Base-by-base conservation (phyloP, 2,329 filamentous ascomycete genomes). In the Thermoascus crustaceus region DNA sequence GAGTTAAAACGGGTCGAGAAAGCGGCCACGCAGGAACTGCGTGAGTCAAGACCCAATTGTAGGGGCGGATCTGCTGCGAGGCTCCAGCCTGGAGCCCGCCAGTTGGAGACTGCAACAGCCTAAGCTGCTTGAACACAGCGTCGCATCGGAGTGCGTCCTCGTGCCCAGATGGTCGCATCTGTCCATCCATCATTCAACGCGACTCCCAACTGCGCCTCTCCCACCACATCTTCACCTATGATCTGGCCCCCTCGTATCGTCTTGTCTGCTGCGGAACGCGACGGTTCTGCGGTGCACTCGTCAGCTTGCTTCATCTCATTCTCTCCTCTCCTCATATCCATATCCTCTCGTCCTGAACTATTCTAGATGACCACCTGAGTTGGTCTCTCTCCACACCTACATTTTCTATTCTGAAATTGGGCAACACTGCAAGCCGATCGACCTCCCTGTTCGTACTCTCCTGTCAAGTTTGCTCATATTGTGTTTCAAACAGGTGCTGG, bases 141-240 rank as follows among this genome's bases (percentile, higher is more conserved):
- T 45, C 40, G 43, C 43, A 45, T 45, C 40, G 40, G 27, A 32
- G 31, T 35, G 34, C 30, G 42, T 31, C 24, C 32, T 32, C 26
- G 33, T 27, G 35, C 24, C 34, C 38, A 34, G 14, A 43, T 38
- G 37, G 43, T 45, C 35, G 40, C 38, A 45, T 45, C 36, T 38
- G 32, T 39, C 38, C 37, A 35, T 29, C 26, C 26, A 14, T 29
- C 26, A 29, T 10, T 29, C 18, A 9, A 29, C 26, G 16, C 18
- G 14, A 29, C 26, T 17, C 13, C 26, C 26, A 29, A 13, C 30
- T 26, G 20, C 21, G 14, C 16, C 19, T 27, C 18, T 16, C 22
- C 24, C 21, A 18, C 13, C 31, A n/a, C 27, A 35, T 26, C 32
- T 30, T 26, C 25, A 6, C 3, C 13, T 32, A 18, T 30, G 14